Conservation (phyloP, 306 rosid genomes). For the Vigna nakashimae region DNA sequence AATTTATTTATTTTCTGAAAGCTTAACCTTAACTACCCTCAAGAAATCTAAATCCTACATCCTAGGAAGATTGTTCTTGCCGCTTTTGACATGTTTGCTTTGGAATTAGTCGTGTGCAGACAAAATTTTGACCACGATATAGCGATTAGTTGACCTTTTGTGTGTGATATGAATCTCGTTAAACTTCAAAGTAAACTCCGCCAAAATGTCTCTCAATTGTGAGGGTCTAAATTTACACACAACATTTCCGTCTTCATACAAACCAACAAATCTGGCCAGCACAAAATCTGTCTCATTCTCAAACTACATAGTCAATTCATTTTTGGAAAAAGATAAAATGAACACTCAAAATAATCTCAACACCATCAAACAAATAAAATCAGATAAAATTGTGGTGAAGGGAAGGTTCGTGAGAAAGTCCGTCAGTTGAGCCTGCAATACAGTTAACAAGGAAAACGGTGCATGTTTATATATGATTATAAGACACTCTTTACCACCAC, state of each 20-base stretch:
- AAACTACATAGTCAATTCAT: background rate
- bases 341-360: no score
- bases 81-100: conserved; percentile 20
- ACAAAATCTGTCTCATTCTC: background rate
- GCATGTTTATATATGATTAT: background rate
- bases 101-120: background rate
- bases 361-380: no score
- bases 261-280: conserved; percentile 1
- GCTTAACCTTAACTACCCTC: background rate
- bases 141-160: background rate
- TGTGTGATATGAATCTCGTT: background rate
- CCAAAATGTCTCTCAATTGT: background rate
- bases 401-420: conserved; percentile 43
- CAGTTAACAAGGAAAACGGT: background rate
- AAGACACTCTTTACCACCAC: background rate
- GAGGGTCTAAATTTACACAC: background rate
- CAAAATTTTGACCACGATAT: background rate
- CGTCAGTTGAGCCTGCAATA: conserved; percentile 44
- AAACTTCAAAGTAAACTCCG: conserved; percentile 34
- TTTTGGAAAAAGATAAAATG: background rate
- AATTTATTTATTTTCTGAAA: background rate
- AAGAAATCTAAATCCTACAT: background rate
- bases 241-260: background rate
- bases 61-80: background rate
- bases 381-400: background rate